These are phyloP conservation scores for Psilocybe cubensis DNA, from an alignment of 768 basidiomycete genomes.

Conservation along the genomic window DNA sequence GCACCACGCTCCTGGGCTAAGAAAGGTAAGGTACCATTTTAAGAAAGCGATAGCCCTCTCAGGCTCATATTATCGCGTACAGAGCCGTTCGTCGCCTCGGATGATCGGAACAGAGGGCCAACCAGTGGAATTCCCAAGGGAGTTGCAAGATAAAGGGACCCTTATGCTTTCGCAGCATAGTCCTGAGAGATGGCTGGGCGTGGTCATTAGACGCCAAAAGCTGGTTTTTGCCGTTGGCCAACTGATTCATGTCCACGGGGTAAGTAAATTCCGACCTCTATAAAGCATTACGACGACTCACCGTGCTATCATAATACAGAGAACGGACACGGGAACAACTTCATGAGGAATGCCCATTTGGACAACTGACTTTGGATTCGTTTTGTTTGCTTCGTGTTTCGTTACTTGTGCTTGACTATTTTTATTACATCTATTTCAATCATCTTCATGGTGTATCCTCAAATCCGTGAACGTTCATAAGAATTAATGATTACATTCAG, in stretches of 20 bases:
- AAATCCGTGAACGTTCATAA: no score
- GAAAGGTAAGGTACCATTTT: constrained; percentile 25
- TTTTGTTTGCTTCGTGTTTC: no score
- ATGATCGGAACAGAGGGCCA: constrained; percentile 4
- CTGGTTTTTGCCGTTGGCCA: constrained; percentile 29
- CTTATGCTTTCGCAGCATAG: constrained; percentile 9
- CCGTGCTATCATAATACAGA: not conserved
- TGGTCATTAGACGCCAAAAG: constrained; percentile 32
- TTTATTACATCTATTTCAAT: no score
- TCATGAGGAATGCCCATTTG: no score
- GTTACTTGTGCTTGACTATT: no score
- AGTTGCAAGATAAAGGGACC: constrained; percentile 16
- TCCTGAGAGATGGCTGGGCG: constrained; percentile 32
- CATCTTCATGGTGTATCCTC: no score
- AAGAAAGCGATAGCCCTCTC: not conserved
- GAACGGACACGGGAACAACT: not conserved
- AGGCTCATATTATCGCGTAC: not conserved
- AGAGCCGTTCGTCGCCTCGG: constrained; percentile 30
- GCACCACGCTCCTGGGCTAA: constrained; percentile 10
- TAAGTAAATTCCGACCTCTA: not conserved
- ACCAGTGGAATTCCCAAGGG: constrained; percentile 12
- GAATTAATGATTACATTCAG: no score
- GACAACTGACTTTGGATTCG: no score
- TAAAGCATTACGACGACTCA: not conserved
- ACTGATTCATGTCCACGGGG: constrained; percentile 26